phyloP scores from a whole-genome alignment of 129 eudicot genomes.

The Apium graveolens region DNA sequence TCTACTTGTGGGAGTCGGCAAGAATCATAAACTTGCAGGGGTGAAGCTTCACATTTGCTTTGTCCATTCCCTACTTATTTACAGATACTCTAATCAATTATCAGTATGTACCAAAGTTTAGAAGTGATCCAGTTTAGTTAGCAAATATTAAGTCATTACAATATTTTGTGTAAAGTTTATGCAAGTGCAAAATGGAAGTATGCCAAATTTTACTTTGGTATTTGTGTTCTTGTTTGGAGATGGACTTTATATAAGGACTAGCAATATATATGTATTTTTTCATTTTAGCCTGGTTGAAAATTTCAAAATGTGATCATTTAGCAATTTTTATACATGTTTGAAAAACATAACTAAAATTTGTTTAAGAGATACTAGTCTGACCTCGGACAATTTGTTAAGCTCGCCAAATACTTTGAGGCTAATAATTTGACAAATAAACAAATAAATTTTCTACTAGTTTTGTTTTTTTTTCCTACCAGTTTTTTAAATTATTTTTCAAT shows the following conservation, averaged over 20 bases:
- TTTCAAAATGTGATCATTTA: too few species aligned
- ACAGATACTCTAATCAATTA: neutral
- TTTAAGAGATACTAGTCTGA: too few species aligned
- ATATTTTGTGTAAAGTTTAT: slow-evolving; percentile 18
- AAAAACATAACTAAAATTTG: too few species aligned
- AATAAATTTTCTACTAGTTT: too few species aligned
- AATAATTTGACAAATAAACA: too few species aligned
- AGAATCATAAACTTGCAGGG: neutral
- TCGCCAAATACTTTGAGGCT: neutral
- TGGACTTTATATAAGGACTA: neutral
- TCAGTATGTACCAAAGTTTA: slow-evolving; percentile 15
- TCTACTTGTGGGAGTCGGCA: neutral
- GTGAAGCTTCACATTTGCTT: neutral
- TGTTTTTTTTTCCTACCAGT: too few species aligned
- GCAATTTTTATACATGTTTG: too few species aligned
- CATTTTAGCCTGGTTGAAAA: too few species aligned
- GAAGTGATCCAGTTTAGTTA: slow-evolving; percentile 9
- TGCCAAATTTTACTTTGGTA: neutral
- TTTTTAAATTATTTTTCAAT: too few species aligned
- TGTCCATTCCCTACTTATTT: neutral
- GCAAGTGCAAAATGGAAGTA: slow-evolving; percentile 9
- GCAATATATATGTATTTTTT: too few species aligned
- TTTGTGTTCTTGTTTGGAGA: neutral
- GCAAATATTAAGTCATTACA: slow-evolving; percentile 9
- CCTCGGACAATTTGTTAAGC: too few species aligned